Evolutionary conservation across 768 basidiomycete genomes (phyloP).

Genomic region (Podaxis carcinomalis): DNA sequence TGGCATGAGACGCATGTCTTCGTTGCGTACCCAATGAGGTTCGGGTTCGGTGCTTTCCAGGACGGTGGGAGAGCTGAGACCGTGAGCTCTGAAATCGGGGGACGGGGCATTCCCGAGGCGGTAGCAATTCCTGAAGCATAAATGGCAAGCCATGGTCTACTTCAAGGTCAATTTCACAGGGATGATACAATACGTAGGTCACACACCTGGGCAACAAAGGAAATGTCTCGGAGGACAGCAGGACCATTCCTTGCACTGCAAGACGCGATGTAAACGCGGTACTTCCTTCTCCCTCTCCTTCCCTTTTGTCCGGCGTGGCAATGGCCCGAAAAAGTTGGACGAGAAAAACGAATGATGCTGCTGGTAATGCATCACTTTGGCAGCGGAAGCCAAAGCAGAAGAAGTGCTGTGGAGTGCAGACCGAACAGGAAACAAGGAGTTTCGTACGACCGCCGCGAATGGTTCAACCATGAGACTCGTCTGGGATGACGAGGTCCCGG

Average conservation of each 20-base stretch:
- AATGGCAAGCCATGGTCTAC: slow-evolving; percentile 1
- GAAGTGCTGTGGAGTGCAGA: slow-evolving; percentile 17
- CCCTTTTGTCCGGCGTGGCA: slow-evolving; percentile 46
- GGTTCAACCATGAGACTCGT: slow-evolving; percentile 57
- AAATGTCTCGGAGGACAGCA: slow-evolving; percentile 41
- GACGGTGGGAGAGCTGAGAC: neutral
- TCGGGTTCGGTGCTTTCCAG: slow-evolving; percentile 10
- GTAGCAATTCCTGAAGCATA: slow-evolving; percentile 8
- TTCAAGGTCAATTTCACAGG: slow-evolving; percentile 16
- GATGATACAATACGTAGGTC: neutral
- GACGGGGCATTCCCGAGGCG: neutral
- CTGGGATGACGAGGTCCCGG: slow-evolving; percentile 18
- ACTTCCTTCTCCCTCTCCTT: slow-evolving; percentile 39
- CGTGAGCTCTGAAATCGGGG: neutral
- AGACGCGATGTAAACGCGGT: slow-evolving; percentile 23
- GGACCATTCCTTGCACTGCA: slow-evolving; percentile 41
- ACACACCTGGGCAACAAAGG: slow-evolving; percentile 47
- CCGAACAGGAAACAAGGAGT: slow-evolving; percentile 38
- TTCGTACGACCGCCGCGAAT: slow-evolving; percentile 49
- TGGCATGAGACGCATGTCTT: slow-evolving; percentile 21
- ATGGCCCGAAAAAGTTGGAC: slow-evolving; percentile 52
- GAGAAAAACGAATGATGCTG: slow-evolving; percentile 13
- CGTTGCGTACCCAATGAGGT: slow-evolving; percentile 17
- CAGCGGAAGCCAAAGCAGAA: slow-evolving; percentile 5
- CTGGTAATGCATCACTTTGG: slow-evolving; percentile 14